Percentiles rank a stretch among this genome's conserved stretches.
Evolutionary conservation across 495 filamentous ascomycete genomes (phyloP).

Genomic region (Ascodesmis nigricans): DNA sequence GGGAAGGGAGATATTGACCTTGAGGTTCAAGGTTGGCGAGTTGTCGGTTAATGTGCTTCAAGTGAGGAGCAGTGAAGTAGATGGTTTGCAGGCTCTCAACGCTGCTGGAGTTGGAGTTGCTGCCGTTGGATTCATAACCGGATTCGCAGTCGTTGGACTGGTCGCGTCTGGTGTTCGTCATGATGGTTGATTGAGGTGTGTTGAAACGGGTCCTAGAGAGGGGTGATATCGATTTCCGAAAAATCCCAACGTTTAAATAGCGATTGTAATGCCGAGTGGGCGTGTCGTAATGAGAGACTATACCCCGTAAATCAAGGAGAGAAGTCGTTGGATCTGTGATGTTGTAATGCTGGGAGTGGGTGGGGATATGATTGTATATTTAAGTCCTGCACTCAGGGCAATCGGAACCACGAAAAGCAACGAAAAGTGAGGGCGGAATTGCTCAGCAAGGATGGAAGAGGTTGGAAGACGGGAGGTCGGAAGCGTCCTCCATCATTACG

Average conservation of each 20-base stretch:
- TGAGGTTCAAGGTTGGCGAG: slow-evolving; percentile 59
- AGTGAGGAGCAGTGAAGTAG: slow-evolving; percentile 69
- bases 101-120: slow-evolving; percentile 24
- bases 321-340: too few relatives aligned
- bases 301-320: too few relatives aligned
- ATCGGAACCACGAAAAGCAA: slow-evolving; percentile 6
- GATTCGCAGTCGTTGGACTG: slow-evolving; percentile 39
- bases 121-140: slow-evolving; percentile 54
- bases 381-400: slow-evolving; percentile 2
- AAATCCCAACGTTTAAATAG: too few relatives aligned
- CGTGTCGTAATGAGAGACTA: too few relatives aligned
- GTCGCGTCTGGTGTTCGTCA: too few relatives aligned
- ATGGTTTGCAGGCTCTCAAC: slow-evolving; percentile 39
- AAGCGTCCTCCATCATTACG: slow-evolving; percentile 3
- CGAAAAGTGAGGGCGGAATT: slow-evolving; percentile 7
- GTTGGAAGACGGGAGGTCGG: too few relatives aligned
- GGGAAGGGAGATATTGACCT: slow-evolving; percentile 27
- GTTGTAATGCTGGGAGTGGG: slow-evolving; percentile 4
- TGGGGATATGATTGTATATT: slow-evolving; percentile 12
- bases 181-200: too few relatives aligned
- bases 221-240: too few relatives aligned
- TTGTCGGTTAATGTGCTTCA: slow-evolving; percentile 74
- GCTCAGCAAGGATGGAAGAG: too few relatives aligned
- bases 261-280: too few relatives aligned
- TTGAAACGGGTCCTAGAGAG: too few relatives aligned